Evolutionary conservation across 2,329 filamentous ascomycete species (phyloP), one percentile per base, ranked within the genome.

Genomic region (Chaetomiaceae sp.): DNA sequence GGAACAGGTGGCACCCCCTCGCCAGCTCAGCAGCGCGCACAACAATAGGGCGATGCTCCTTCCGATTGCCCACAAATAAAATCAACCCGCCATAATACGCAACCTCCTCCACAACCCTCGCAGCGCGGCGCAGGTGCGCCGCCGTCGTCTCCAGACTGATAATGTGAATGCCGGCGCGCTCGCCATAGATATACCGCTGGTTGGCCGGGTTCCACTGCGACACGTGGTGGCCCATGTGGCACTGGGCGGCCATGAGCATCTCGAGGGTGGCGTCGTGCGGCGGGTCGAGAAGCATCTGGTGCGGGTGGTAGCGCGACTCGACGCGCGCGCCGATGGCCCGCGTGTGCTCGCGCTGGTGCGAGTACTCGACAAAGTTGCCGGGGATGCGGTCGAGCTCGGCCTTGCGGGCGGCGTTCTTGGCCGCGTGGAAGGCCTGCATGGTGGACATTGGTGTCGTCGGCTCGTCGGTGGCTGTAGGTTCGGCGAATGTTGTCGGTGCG

Each of bases 191-290:
- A 74, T 97, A 97, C 61, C 88, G 83, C 60, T 91, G 86, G 74
- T 97, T 99, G 48, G 84, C 85, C 11, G 94, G 91, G 72, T 99
- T 95, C 94, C 94, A 99, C 46, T 91, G 80, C 57, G 89, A 89
- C 0, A 88, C 92, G 65, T 88, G 82, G 73, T 99, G 94, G 59
- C 94, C 94, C 70, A 97, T 84, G 72, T 96, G 91, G 51, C 84
- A 83, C 73, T 95, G 90, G 29, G 87, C 84, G 42, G 91, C 89
- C 77, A 96, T 85, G 58, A 99, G 82, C 57, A 96, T 80, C 75
- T 96, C 91, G 55, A 99, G 83, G 44, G 91, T 91, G 57, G 97
- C 81, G 65, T 96, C 88, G 68, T 85, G 73, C 1, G 91, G 91
- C 3, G 94, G 91, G 66, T 90, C 79, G 54, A 73, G 75, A 59